These are phyloP conservation scores for Pouteria glomerata DNA, from an alignment of 148 eudicot genomes.

Conservation along the genomic window DNA sequence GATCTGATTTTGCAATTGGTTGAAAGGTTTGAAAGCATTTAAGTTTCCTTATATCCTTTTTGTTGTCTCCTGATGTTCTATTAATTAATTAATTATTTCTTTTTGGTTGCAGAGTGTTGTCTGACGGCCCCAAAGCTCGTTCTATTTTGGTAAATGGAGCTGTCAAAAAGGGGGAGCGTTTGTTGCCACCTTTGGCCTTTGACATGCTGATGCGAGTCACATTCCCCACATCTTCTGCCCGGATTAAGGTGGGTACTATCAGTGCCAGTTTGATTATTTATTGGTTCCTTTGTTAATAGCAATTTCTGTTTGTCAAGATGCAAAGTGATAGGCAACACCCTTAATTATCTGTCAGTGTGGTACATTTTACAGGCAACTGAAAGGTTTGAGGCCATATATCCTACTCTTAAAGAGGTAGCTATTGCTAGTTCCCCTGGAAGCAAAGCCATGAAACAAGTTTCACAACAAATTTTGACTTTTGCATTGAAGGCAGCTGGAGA, in stretches of 20 bases:
- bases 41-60: neutral
- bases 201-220: constrained; percentile 58
- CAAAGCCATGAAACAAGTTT: constrained; percentile 79
- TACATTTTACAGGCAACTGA: constrained; percentile 67
- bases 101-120: constrained; percentile 48
- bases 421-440: constrained; percentile 77
- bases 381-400: constrained; percentile 78
- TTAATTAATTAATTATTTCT: neutral
- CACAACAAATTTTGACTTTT: constrained; percentile 53
- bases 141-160: constrained; percentile 64
- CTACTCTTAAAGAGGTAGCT: constrained; percentile 74
- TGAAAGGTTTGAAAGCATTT: constrained; percentile 45
- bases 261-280: neutral
- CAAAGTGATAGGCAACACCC: too few relatives aligned
- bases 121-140: constrained; percentile 75
- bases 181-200: constrained; percentile 61
- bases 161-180: constrained; percentile 73
- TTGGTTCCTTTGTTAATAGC: neutral
- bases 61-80: neutral
- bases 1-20: constrained; percentile 69
- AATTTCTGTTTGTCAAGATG: neutral
- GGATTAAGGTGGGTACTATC: constrained; percentile 53
- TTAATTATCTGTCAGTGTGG: constrained; percentile 2
- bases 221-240: constrained; percentile 60
- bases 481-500: constrained; percentile 65